A percentile compares a stretch with the other conserved stretches of the same genome.
phyloP scores from a whole-genome alignment of 768 basidiomycete species.

The Megacollybia marginata region DNA sequence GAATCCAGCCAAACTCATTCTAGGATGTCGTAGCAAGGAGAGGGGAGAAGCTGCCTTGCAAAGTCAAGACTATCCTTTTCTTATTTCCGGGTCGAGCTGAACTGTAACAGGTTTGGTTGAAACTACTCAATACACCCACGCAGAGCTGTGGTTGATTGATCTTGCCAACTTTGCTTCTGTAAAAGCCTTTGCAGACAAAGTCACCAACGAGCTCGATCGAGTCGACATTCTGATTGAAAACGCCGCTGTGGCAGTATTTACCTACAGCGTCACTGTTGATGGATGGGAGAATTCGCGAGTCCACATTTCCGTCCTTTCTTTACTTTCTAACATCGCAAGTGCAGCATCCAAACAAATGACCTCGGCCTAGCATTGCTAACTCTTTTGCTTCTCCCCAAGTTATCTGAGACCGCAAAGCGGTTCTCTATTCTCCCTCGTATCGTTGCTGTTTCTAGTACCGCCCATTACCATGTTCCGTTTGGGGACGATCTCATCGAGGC shows the following conservation, averaged over 20 bases:
- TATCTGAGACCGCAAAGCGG: not conserved
- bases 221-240: too few species aligned
- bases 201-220: conserved; percentile 2
- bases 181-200: conserved; percentile 19
- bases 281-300: too few species aligned
- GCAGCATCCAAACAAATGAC: not conserved
- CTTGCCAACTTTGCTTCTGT: too few species aligned
- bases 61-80: not conserved
- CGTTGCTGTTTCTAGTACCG: not conserved
- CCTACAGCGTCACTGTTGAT: too few species aligned
- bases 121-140: conserved; percentile 14
- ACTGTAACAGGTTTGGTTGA: conserved; percentile 13
- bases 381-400: not conserved
- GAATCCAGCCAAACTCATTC: conserved; percentile 31
- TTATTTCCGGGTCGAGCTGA: not conserved
- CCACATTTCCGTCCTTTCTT: too few species aligned
- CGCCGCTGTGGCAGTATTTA: too few species aligned
- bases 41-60: not conserved
- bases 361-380: not conserved
- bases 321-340: too few species aligned
- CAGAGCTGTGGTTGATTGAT: conserved; percentile 21
- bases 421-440: not conserved
- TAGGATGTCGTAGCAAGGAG: conserved; percentile 27
- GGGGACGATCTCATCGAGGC: too few species aligned
- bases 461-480: not conserved